Evolutionary conservation across 176 grass and related monocot species (phyloP).

Genomic region (Bromus sterilis): DNA sequence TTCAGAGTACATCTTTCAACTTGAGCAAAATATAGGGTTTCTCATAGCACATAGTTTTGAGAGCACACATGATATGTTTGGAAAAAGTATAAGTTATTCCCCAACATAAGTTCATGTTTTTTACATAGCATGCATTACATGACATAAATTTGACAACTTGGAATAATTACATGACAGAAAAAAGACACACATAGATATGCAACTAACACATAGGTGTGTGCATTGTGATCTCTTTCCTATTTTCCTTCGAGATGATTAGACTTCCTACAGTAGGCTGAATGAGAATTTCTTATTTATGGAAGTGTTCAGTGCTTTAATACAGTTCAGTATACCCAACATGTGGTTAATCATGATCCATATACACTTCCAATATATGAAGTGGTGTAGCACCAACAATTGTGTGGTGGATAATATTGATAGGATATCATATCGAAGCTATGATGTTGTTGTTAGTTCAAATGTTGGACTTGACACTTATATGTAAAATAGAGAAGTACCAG

Average conservation of each 20-base stretch:
- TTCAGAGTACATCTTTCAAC: too few species aligned
- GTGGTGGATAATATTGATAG: not conserved
- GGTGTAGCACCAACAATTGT: not conserved
- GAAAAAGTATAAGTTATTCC: too few species aligned
- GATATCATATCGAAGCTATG: not conserved
- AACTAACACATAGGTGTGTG: too few species aligned
- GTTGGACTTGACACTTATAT: not conserved
- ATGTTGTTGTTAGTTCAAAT: not conserved
- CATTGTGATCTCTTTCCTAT: not conserved
- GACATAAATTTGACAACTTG: too few species aligned
- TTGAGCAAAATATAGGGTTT: too few species aligned
- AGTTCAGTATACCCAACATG: not conserved
- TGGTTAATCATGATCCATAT: not conserved
- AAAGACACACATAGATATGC: too few species aligned
- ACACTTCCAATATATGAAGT: not conserved
- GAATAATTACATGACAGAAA: too few species aligned
- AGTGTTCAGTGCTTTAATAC: not conserved
- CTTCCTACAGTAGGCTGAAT: slow-evolving; percentile 4
- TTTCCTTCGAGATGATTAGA: not conserved
- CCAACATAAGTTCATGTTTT: too few species aligned
- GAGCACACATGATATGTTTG: too few species aligned
- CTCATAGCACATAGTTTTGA: too few species aligned
- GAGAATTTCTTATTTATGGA: not conserved
- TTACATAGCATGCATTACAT: too few species aligned
- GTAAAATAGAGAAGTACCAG: not conserved